Percentiles rank a stretch among this genome's conserved stretches.
Conservation (phyloP, 2,329 filamentous ascomycete species). For the Stachybotrys echinatus region DNA sequence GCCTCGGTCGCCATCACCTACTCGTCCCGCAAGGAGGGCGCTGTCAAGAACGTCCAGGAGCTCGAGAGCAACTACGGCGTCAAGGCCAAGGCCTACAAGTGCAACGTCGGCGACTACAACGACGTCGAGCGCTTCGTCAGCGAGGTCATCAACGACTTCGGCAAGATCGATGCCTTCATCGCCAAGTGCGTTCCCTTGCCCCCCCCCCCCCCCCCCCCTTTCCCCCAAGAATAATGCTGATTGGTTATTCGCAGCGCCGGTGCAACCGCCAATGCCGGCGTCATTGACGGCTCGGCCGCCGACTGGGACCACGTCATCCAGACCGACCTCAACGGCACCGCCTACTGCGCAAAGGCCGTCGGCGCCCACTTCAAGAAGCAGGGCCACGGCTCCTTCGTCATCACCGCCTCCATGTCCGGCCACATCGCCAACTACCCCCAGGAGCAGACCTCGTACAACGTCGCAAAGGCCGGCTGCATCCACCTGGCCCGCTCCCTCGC, state of each 20-base stretch:
- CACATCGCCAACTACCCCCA: constrained; percentile 68
- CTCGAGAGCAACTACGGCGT: constrained; percentile 63
- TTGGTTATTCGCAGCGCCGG: constrained; percentile 41
- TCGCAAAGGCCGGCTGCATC: constrained; percentile 53
- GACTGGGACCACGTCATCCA: constrained; percentile 61
- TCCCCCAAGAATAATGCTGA: not conserved
- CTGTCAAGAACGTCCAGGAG: constrained; percentile 60
- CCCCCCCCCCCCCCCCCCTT: too few species aligned
- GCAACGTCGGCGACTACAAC: constrained; percentile 49
- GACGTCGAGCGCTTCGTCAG: constrained; percentile 48
- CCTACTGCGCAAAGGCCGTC: constrained; percentile 60
- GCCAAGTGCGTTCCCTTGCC: constrained; percentile 59
- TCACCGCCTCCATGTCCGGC: constrained; percentile 65
- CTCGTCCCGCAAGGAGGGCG: constrained; percentile 63
- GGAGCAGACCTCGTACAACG: constrained; percentile 63
- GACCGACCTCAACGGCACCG: constrained; percentile 63
- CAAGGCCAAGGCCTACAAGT: constrained; percentile 57
- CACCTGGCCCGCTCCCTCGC: constrained; percentile 43
- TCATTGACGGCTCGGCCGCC: constrained; percentile 62
- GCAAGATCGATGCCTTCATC: constrained; percentile 68
- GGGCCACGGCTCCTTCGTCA: constrained; percentile 60
- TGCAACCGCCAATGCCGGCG: constrained; percentile 61
- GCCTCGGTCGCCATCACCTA: constrained; percentile 69
- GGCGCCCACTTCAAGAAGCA: constrained; percentile 60
- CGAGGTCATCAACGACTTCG: constrained; percentile 68